A percentile compares a stretch with the other conserved stretches of the same genome.
phyloP scores from a whole-genome alignment of 164 flowering plant species.

The Echeveria elegans region DNA sequence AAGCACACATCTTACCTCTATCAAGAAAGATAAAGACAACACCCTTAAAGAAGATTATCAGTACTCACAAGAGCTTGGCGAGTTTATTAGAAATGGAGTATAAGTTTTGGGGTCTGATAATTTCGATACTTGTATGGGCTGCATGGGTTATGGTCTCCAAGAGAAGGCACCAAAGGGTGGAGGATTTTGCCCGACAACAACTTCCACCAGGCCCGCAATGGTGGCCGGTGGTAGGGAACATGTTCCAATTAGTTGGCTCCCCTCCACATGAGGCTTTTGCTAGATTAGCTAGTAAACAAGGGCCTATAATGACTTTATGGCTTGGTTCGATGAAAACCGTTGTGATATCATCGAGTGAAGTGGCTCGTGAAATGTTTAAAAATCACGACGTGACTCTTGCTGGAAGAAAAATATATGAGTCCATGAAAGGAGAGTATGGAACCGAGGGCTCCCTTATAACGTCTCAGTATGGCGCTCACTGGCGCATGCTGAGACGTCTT shows the following conservation, averaged over 20 bases:
- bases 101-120: slow-evolving; percentile 12
- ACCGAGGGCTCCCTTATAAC: slow-evolving; percentile 38
- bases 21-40: background rate
- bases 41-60: background rate
- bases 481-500: slow-evolving; percentile 48
- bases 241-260: no score
- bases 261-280: no score
- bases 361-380: slow-evolving; percentile 41
- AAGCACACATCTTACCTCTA: background rate
- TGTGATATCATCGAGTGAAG: slow-evolving; percentile 34
- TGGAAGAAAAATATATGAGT: slow-evolving; percentile 38
- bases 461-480: slow-evolving; percentile 40
- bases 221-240: no score
- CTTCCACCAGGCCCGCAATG: no score
- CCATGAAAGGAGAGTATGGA: slow-evolving; percentile 35
- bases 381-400: slow-evolving; percentile 37
- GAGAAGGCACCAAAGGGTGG: slow-evolving; percentile 13
- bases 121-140: slow-evolving; percentile 19
- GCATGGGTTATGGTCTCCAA: slow-evolving; percentile 17
- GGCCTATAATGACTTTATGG: slow-evolving; percentile 21
- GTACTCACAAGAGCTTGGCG: no score
- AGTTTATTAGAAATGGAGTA: slow-evolving; percentile 17
- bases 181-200: slow-evolving; percentile 11
- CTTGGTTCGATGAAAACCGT: slow-evolving; percentile 45
- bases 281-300: no score